A percentile compares a stretch with the other conserved stretches of the same genome.
Conservation (phyloP, 225 moss, liverwort and hornwort genomes). For the Ulota crispa region DNA sequence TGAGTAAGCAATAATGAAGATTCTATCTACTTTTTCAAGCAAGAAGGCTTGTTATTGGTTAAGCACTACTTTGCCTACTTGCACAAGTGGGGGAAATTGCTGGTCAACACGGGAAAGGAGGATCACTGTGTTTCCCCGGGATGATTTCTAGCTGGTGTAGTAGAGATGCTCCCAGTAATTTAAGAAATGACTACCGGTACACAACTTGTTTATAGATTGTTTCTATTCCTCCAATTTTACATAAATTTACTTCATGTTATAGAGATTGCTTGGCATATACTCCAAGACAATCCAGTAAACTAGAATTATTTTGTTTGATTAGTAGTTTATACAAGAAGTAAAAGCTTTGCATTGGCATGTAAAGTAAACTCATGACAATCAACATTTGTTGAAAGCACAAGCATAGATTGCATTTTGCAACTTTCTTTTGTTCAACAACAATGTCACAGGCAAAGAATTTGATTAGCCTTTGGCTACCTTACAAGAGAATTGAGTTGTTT, state of each 20-base stretch:
- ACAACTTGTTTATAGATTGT: slow-evolving; percentile 71
- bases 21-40: too few species aligned
- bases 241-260: slow-evolving; percentile 73
- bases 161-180: too few species aligned
- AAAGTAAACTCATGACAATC: not conserved
- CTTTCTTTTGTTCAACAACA: not conserved
- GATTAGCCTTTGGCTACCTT: slow-evolving; percentile 43
- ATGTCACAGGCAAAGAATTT: not conserved
- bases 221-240: slow-evolving; percentile 72
- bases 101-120: too few species aligned
- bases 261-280: slow-evolving; percentile 82
- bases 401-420: not conserved
- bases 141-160: too few species aligned
- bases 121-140: too few species aligned
- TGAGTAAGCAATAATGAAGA: too few species aligned
- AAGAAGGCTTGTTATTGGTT: too few species aligned
- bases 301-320: not conserved
- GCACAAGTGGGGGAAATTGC: too few species aligned
- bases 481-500: slow-evolving; percentile 69
- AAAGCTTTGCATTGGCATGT: not conserved
- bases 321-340: not conserved
- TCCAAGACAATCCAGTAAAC: slow-evolving; percentile 41
- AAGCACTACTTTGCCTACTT: too few species aligned
- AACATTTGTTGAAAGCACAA: not conserved
- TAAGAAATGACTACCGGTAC: slow-evolving; percentile 8